Conservation (phyloP, 805 yeast genomes). For the Yarrowia osloensis region DNA sequence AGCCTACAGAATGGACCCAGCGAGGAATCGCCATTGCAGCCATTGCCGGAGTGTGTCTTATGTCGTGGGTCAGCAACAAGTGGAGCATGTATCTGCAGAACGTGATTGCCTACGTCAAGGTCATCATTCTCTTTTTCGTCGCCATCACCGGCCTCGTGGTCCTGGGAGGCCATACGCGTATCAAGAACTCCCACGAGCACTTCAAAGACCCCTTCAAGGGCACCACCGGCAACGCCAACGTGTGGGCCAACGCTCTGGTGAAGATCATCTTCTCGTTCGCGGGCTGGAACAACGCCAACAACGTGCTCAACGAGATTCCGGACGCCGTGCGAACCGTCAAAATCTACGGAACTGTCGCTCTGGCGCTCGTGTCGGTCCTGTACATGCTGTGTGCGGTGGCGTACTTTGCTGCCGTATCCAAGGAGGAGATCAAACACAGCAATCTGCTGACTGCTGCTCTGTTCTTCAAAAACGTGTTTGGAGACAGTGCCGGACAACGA, state of each 20-base stretch:
- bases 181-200: constrained; percentile 42
- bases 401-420: constrained; percentile 48
- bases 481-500: constrained; percentile 53
- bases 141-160: constrained; percentile 52
- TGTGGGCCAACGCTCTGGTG: constrained; percentile 56
- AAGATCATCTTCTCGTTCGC: constrained; percentile 34
- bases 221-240: constrained; percentile 43
- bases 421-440: constrained; percentile 47
- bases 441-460: constrained; percentile 69
- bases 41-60: constrained; percentile 49
- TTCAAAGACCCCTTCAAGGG: constrained; percentile 47
- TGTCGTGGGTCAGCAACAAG: constrained; percentile 54
- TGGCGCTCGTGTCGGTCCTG: not conserved
- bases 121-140: constrained; percentile 53
- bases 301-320: constrained; percentile 10
- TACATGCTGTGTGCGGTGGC: constrained; percentile 4
- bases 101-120: constrained; percentile 56
- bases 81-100: constrained; percentile 58
- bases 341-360: not conserved
- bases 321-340: constrained; percentile 3
- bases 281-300: constrained; percentile 22
- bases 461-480: constrained; percentile 60
- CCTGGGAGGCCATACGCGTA: constrained; percentile 42
- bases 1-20: constrained; percentile 45
- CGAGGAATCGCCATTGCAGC: constrained; percentile 54